These are phyloP conservation scores for Plantago lanceolata DNA, from an alignment of 305 asterid genomes.

Conservation along the genomic window DNA sequence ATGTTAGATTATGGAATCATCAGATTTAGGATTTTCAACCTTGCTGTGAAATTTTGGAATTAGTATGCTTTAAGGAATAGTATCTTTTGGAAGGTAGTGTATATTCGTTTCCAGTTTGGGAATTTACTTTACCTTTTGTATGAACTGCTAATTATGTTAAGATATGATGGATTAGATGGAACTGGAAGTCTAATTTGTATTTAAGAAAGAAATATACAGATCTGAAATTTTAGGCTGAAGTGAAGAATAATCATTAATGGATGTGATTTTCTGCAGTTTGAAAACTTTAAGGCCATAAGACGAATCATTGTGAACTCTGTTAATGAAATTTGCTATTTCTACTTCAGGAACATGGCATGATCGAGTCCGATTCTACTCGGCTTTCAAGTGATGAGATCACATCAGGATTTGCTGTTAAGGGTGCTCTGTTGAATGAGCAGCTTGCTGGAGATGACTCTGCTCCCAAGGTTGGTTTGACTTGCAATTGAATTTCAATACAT, in stretches of 20 bases:
- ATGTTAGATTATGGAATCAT: too few relatives aligned
- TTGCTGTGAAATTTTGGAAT: too few relatives aligned
- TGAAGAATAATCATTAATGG: too few relatives aligned
- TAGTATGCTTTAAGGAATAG: too few relatives aligned
- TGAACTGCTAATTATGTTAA: not conserved
- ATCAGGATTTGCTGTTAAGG: constrained; percentile 23
- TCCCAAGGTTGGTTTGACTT: constrained; percentile 37
- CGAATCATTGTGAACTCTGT: not conserved
- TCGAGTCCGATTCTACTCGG: constrained; percentile 19
- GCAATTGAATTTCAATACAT: not conserved
- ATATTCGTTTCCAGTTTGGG: not conserved
- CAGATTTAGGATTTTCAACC: too few relatives aligned
- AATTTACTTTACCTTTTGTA: too few relatives aligned
- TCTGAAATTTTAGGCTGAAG: too few relatives aligned
- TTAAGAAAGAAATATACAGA: too few relatives aligned
- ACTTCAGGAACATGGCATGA: constrained; percentile 29
- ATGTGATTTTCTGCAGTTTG: too few relatives aligned
- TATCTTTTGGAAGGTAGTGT: too few relatives aligned
- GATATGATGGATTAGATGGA: not conserved
- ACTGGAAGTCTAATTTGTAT: too few relatives aligned
- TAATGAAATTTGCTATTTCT: constrained; percentile 11
- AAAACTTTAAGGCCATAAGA: not conserved
- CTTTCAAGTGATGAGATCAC: constrained; percentile 18
- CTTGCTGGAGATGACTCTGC: constrained; percentile 34
- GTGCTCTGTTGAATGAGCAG: constrained; percentile 32